Base-by-base conservation (phyloP, 768 basidiomycete species). In the Naganishia randhawae region DNA sequence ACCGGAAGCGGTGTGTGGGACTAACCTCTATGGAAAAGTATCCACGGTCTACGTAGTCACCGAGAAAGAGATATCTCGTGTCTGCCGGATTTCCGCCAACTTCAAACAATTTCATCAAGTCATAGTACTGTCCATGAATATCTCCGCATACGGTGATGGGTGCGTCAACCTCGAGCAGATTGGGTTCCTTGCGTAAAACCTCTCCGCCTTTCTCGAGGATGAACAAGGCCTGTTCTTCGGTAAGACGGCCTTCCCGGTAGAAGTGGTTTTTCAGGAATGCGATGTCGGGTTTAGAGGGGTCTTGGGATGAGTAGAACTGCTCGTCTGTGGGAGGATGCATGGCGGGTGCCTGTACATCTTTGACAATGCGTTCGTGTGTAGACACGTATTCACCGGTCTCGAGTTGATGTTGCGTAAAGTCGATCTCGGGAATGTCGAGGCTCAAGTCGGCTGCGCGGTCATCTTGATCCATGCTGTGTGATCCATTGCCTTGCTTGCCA, bases 71-170 rank as follows among this genome's bases (percentile, higher is more conserved):
- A 80, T 94, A 94, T 71, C 91, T 85, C 54, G 92, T 94, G 71
- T 93, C 91, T 22, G 91, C 90, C n/a, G 91, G 92, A 78, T 89
- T 92, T 1, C 92, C 92, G 39, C 92, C 92, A 13, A 94, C 90
- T 83, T 94, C 92, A 74, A 94, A 93, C 48, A 94, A 83, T 81
- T 94, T 93, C 92, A 94, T 94, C 73, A 94, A 82, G 81, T 94
- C 92, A 73, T 90, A 94, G 90, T 99, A 99, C 91, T 99, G 95
- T 0, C 95, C 95, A 75, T 98, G 95, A 52, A 98, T 96, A 82
- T 98, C 95, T 54, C 95, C 96, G 80, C 95, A 98, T 41, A 93
- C 92, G 67, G 95, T 99, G 80, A 99, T 94, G 50, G 96, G 96
- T 27, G 94, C 94, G 81, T 98, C 96, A 64, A 99, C 93, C 68